These are phyloP conservation scores for Didymella keratinophila DNA, from an alignment of 2,329 filamentous ascomycete species.

Conservation along the genomic window DNA sequence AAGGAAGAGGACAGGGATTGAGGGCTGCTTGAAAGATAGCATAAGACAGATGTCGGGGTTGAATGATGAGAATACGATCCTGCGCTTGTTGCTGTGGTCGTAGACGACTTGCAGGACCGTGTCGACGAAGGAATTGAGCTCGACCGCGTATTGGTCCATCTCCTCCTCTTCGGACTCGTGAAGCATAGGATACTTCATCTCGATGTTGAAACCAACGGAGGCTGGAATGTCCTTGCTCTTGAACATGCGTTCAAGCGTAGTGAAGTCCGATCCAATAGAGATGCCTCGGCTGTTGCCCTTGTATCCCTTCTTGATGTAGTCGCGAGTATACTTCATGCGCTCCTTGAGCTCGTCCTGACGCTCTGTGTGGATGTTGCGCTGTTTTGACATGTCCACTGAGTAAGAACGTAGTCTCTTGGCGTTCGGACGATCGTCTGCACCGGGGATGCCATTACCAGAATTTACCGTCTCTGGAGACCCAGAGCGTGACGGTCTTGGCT, in stretches of 20 bases:
- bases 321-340: constrained; percentile 95
- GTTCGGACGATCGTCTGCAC: constrained; percentile 29
- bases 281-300: constrained; percentile 94
- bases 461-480: constrained; percentile 52
- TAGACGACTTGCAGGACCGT: constrained; percentile 91
- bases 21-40: constrained; percentile 95
- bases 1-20: constrained; percentile 93
- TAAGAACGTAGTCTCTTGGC: constrained; percentile 61
- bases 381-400: constrained; percentile 63
- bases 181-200: constrained; percentile 99
- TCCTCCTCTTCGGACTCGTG: constrained; percentile 94
- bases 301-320: constrained; percentile 93
- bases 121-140: constrained; percentile 96
- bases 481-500: constrained; percentile 57
- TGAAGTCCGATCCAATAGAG: constrained; percentile 95
- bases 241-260: constrained; percentile 93
- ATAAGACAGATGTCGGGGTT: constrained; percentile 96
- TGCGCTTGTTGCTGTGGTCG: constrained; percentile 79
- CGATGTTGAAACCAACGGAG: constrained; percentile 93
- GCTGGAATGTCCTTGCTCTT: constrained; percentile 72
- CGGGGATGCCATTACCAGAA: constrained; percentile 18
- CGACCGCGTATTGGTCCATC: constrained; percentile 95
- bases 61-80: constrained; percentile 97
- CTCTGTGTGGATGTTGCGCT: constrained; percentile 51
- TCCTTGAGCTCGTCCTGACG: constrained; percentile 69